Conservation (phyloP, 768 basidiomycete genomes). For the Pleurotus pulmonarius region DNA sequence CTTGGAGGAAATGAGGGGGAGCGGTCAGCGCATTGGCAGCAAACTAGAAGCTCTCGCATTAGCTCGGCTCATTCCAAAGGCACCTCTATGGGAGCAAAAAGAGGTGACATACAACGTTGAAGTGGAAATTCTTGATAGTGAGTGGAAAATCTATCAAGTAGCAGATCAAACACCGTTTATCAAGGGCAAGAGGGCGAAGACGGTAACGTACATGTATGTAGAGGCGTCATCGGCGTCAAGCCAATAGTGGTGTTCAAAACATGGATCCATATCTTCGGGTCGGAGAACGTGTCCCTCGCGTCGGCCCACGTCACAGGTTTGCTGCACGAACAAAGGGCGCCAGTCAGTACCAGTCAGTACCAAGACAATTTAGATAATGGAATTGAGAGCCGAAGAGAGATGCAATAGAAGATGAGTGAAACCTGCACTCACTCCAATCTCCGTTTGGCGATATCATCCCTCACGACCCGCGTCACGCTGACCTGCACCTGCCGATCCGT, state of each 20-base stretch:
- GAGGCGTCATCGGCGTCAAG: slow-evolving; percentile 3
- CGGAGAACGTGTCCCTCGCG: slow-evolving; percentile 1
- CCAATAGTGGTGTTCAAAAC: slow-evolving; percentile 6
- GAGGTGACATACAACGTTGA: not conserved
- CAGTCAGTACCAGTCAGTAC: not conserved
- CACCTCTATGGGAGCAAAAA: not conserved
- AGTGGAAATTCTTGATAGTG: slow-evolving; percentile 6
- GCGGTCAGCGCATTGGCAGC: slow-evolving; percentile 9
- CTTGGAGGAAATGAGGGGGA: slow-evolving; percentile 10
- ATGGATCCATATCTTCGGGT: slow-evolving; percentile 4
- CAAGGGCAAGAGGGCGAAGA: no score
- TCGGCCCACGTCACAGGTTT: slow-evolving; percentile 5
- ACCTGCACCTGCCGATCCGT: slow-evolving; percentile 5
- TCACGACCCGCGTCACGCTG: slow-evolving; percentile 4
- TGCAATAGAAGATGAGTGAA: not conserved
- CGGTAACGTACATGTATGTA: not conserved
- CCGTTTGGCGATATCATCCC: slow-evolving; percentile 4
- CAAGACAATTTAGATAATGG: no score
- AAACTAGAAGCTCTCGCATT: not conserved
- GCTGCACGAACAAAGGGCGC: not conserved
- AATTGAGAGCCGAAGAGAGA: not conserved
- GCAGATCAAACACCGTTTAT: not conserved
- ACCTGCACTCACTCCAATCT: not conserved
- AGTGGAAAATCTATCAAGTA: not conserved
- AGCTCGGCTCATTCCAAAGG: no score